These are phyloP conservation scores for Phytophthora brassicae DNA, from an alignment of 352 stramenopile species.

Conservation along the genomic window DNA sequence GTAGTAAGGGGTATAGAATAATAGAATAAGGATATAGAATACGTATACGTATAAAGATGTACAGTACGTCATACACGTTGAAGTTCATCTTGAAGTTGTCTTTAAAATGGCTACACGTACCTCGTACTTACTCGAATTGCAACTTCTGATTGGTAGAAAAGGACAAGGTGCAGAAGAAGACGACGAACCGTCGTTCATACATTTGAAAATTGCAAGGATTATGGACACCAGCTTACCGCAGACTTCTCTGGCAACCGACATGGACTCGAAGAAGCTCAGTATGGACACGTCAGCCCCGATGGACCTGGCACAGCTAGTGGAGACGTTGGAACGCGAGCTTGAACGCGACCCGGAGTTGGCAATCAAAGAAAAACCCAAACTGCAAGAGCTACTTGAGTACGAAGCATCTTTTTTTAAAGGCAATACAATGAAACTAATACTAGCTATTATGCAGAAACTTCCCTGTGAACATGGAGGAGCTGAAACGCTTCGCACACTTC, in stretches of 20 bases:
- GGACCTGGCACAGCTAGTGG: constrained; percentile 54
- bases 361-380: constrained; percentile 60
- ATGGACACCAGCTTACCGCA: not conserved
- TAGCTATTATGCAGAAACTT: constrained; percentile 49
- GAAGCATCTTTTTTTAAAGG: constrained; percentile 4
- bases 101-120: constrained; percentile 6
- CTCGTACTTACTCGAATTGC: constrained; percentile 20
- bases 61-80: too few relatives aligned
- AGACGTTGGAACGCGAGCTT: constrained; percentile 53
- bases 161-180: constrained; percentile 4
- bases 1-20: constrained; percentile 1
- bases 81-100: constrained; percentile 8
- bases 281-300: constrained; percentile 13
- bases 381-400: constrained; percentile 63
- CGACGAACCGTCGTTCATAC: constrained; percentile 16
- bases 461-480: constrained; percentile 53
- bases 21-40: too few relatives aligned
- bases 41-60: too few relatives aligned
- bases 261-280: not conserved
- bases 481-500: constrained; percentile 81
- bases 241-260: constrained; percentile 6
- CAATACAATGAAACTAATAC: not conserved
- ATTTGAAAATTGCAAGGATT: not conserved
- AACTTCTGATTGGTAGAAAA: constrained; percentile 25
- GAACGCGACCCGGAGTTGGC: constrained; percentile 47